phyloP scores from a whole-genome alignment of 208 protist genomes.

The Leptomonas pyrrhocoris region DNA sequence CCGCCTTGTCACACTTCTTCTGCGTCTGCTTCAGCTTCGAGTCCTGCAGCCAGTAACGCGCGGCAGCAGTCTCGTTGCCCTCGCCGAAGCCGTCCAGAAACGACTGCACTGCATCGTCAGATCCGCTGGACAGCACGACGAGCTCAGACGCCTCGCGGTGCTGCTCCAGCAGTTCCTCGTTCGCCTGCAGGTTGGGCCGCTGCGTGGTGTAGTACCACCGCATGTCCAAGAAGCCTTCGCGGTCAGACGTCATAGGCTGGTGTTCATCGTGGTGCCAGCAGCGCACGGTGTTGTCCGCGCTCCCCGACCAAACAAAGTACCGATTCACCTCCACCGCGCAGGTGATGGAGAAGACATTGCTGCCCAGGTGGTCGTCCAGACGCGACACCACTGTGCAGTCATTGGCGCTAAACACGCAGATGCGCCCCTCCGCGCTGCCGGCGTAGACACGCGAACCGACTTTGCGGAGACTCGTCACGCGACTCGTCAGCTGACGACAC shows the following conservation, averaged over 20 bases:
- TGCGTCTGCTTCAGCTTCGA: constrained; percentile 38
- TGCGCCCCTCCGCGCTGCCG: constrained; percentile 51
- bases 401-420: constrained; percentile 60
- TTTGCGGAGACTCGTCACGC: constrained; percentile 59
- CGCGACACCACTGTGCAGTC: constrained; percentile 54
- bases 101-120: constrained; percentile 46
- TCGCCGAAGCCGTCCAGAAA: constrained; percentile 39
- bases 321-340: constrained; percentile 73
- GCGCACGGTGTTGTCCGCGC: constrained; percentile 69
- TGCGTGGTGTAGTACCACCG: constrained; percentile 82
- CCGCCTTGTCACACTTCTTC: constrained; percentile 33
- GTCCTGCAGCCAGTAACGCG: constrained; percentile 46
- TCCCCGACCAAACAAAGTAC: constrained; percentile 75
- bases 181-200: constrained; percentile 60
- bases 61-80: constrained; percentile 39
- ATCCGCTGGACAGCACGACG: constrained; percentile 57
- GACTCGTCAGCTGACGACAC: constrained; percentile 42
- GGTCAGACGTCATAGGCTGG: constrained; percentile 56
- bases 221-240: constrained; percentile 79
- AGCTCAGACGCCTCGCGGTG: constrained; percentile 70
- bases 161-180: constrained; percentile 67
- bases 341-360: constrained; percentile 45
- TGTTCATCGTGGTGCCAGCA: constrained; percentile 92
- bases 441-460: constrained; percentile 64
- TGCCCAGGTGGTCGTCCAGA: constrained; percentile 50